Evolutionary conservation across 192 early-diverging fungal species (phyloP).

Genomic region (Coemansia sp.): DNA sequence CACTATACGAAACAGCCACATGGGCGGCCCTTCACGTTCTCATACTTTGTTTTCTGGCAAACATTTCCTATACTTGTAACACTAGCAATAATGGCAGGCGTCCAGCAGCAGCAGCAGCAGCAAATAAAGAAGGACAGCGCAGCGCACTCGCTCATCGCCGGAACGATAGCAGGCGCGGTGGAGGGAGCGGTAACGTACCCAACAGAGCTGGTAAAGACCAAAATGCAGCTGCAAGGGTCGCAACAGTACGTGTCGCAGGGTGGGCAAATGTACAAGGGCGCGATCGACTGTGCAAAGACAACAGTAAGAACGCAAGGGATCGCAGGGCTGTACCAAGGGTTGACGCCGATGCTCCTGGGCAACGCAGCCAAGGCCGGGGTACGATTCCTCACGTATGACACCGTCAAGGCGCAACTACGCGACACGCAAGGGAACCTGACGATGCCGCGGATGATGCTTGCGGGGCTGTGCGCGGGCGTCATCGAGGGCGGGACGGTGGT

Average conservation of each 20-base stretch:
- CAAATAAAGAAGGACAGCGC: constrained; percentile 28
- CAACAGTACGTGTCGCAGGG: constrained; percentile 30
- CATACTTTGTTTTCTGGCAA: too few relatives aligned
- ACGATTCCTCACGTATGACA: constrained; percentile 89
- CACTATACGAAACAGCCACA: too few relatives aligned
- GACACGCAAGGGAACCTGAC: constrained; percentile 72
- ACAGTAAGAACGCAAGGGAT: constrained; percentile 76
- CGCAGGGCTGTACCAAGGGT: constrained; percentile 77
- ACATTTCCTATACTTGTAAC: background rate
- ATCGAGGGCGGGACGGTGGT: constrained; percentile 87
- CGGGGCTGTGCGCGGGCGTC: constrained; percentile 85
- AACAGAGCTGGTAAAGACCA: constrained; percentile 95
- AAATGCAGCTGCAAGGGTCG: constrained; percentile 82
- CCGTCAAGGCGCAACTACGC: constrained; percentile 68
- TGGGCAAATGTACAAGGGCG: constrained; percentile 66
- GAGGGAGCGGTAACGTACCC: constrained; percentile 93
- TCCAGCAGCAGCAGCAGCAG: background rate
- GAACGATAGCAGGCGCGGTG: constrained; percentile 84
- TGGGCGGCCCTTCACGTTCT: too few relatives aligned
- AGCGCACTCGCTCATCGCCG: constrained; percentile 73
- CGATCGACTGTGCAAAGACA: constrained; percentile 72
- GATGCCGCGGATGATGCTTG: constrained; percentile 65
- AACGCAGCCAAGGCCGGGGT: constrained; percentile 91
- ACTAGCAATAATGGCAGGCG: background rate
- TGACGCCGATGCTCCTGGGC: constrained; percentile 88